These are phyloP conservation scores for Stephanodiscus minutulus DNA, from an alignment of 108 stramenopile species.

Conservation along the genomic window DNA sequence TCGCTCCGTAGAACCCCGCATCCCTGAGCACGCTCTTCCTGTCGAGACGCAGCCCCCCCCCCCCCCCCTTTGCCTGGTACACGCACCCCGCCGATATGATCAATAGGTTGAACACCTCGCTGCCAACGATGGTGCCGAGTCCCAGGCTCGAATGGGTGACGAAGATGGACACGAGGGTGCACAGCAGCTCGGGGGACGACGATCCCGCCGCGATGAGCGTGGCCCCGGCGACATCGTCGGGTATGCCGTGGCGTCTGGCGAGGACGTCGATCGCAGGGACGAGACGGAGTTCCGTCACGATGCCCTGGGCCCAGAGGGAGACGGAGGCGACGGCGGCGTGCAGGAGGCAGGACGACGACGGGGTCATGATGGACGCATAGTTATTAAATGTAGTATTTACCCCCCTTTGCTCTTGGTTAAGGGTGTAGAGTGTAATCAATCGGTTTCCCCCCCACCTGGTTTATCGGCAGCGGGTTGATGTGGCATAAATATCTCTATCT, in stretches of 20 bases:
- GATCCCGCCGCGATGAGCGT: slow-evolving; percentile 83
- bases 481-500: too few species aligned
- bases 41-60: slow-evolving; percentile 63
- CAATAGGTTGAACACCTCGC: slow-evolving; percentile 85
- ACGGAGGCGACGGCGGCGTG: slow-evolving; percentile 73
- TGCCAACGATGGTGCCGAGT: slow-evolving; percentile 89
- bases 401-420: too few species aligned
- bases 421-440: too few species aligned
- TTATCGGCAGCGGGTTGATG: too few species aligned
- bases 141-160: slow-evolving; percentile 64
- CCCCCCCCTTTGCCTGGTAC: slow-evolving; percentile 50
- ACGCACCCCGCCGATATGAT: slow-evolving; percentile 85
- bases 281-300: slow-evolving; percentile 88
- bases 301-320: slow-evolving; percentile 74
- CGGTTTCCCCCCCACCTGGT: too few species aligned
- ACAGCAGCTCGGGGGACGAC: slow-evolving; percentile 83
- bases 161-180: slow-evolving; percentile 80
- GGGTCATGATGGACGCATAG: too few species aligned
- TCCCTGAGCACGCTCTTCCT: slow-evolving; percentile 89
- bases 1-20: slow-evolving; percentile 65
- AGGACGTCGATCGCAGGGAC: slow-evolving; percentile 86
- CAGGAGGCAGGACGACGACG: slow-evolving; percentile 48
- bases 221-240: slow-evolving; percentile 85
- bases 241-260: slow-evolving; percentile 57
- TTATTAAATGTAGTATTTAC: slow-evolving; percentile 1